Evolutionary conservation across 805 yeast genomes (phyloP), one percentile per base, ranked within the genome.

Genomic region (Zygoascus bituminiphila): DNA sequence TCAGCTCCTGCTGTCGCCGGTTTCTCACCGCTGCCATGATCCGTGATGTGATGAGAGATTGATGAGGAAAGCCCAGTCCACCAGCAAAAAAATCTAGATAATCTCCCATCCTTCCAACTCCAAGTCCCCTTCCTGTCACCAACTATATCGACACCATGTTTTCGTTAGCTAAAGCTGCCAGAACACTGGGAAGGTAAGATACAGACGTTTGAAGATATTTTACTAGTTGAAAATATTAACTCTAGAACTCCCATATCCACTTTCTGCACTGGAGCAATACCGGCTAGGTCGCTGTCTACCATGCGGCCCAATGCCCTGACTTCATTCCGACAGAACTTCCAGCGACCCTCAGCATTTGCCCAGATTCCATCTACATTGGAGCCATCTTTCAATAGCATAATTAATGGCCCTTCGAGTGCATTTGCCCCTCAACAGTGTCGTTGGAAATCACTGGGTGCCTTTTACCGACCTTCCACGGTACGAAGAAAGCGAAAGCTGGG

Each of bases 401-500:
- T 19, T 4, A 4, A 29, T 12, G 39, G 46, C 3, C 26, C 39
- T n/a, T 15, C 33, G 12, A 29, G 19, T 15, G 22, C 39, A 36
- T 36, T 36, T 36, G 22, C 22, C 20, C 20, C 35, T 14, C 29
- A 35, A 24, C 83, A 78, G 57, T 69, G 72, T 54, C 72, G 96
- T 73, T 82, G 89, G 84, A 82, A 87, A 63, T 74, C 91, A 35
- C 80, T 96, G 69, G 98, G 98, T 67, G 84, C 87, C 70, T 87
- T 96, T 17, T 91, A 84, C 68, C 97, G 91, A 68, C 98, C 98
- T 46, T 82, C 88, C 52, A 88, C 94, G 4, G 71, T 87, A 54
- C 87, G 85, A 64, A 77, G 98, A 65, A 93, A 93, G 73, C 82
- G 96, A 66, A 80, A 84, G 29, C 74, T 84, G 50, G 98, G 98